A percentile compares a stretch with the other conserved stretches of the same genome.
These are phyloP conservation scores for Phytophthora citricola DNA, from an alignment of 352 stramenopile genomes.

Conservation along the genomic window DNA sequence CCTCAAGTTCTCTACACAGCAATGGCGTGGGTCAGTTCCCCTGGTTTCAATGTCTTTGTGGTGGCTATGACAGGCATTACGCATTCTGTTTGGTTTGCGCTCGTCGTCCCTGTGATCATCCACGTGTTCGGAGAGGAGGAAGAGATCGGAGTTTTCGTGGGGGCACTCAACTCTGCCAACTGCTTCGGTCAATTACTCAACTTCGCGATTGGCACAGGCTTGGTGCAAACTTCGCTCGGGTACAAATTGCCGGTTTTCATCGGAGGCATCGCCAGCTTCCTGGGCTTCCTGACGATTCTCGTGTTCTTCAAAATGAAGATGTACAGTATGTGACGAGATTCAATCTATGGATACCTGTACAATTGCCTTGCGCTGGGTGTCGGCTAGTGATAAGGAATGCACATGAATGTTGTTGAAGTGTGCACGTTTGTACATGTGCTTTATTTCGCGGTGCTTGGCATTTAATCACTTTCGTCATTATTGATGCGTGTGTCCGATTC, in stretches of 20 bases:
- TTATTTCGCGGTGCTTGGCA: background rate
- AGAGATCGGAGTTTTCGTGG: conserved; percentile 53
- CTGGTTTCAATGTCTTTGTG: conserved; percentile 34
- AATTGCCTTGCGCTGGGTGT: too few relatives aligned
- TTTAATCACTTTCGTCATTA: conserved; percentile 9
- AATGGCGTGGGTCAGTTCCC: conserved; percentile 40
- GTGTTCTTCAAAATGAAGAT: conserved; percentile 54
- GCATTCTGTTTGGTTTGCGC: conserved; percentile 44
- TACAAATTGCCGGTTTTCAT: conserved; percentile 52
- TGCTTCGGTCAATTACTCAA: conserved; percentile 50
- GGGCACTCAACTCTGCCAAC: conserved; percentile 58
- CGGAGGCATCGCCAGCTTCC: conserved; percentile 36
- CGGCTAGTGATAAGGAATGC: too few relatives aligned
- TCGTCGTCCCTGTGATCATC: conserved; percentile 55
- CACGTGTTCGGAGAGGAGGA: conserved; percentile 49
- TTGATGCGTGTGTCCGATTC: conserved; percentile 25
- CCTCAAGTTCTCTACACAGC: conserved; percentile 44
- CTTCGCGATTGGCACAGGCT: conserved; percentile 35
- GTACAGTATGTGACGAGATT: conserved; percentile 39
- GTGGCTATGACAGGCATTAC: conserved; percentile 45
- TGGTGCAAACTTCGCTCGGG: conserved; percentile 43
- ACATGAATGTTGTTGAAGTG: background rate
- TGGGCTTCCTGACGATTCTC: conserved; percentile 38
- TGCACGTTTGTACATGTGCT: background rate
- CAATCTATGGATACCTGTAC: background rate